Base-by-base conservation (phyloP, 345 rosid genomes). In the Eucalyptus pauciflora region DNA sequence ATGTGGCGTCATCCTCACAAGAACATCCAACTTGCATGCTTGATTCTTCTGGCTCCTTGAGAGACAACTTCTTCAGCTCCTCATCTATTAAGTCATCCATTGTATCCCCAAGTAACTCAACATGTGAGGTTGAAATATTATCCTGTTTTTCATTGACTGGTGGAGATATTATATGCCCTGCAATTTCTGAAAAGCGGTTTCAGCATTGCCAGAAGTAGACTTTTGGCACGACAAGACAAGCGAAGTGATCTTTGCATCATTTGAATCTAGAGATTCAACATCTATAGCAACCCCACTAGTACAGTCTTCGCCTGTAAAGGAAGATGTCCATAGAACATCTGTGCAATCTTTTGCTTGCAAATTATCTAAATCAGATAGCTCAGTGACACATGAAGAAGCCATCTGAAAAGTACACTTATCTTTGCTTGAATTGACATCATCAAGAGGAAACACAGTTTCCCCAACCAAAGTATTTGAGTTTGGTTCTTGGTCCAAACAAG, bases 1-100 rank as follows among this genome's bases (percentile, higher is more conserved):
- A 95, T 5, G 91, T 64, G 71, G 89, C 91, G 76, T 87, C 91
- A 89, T 95, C 98, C 92, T 94, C 97, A 89, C 37, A 90, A 64
- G 80, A 14, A 86, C 31, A 89, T 91, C 86, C 95, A 88, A 90
- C 92, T 79, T 90, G 94, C 56, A 20, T n/a, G n/a, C 31, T 60
- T 24, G 91, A 33, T 86, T 91, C 92, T 86, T 54, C 94, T 71
- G 90, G 86, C 89, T 93, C 92, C 46, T 88, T 69, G 62, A 90
- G 54, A 89, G 91, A 92, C 83, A 89, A 89, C 86, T 91, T 91
- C 60, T 90, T 93, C 87, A 92, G 90, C 86, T 92, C 91, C 85
- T 92, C 92, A 60, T 93, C 94, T 7, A 88, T 86, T 89, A 76
- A 51, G 91, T 22, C 88, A 69, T n/a, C 88, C 27, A 37, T 33